A percentile compares a stretch with the other conserved stretches of the same genome.
Evolutionary conservation across 257 asterid species (phyloP).

Genomic region (Echium plantagineum): DNA sequence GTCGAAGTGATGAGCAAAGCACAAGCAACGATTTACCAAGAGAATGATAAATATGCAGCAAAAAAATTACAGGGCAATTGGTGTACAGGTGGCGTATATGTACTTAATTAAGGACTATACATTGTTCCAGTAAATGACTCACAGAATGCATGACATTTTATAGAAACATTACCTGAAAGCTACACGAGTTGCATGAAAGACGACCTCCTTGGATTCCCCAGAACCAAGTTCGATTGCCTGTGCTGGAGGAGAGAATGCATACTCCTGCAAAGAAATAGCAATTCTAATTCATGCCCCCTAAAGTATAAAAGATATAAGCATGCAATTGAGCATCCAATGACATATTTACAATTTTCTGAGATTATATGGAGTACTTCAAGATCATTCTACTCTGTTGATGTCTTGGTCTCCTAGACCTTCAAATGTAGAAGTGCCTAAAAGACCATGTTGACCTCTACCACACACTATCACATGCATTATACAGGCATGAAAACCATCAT

Average conservation of each 20-base stretch:
- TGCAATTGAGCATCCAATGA: background rate
- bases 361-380: background rate
- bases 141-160: background rate
- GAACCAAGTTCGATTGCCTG: conserved; percentile 82
- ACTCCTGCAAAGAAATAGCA: conserved; percentile 48
- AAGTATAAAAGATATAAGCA: background rate
- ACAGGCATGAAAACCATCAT: background rate
- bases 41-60: background rate
- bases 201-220: conserved; percentile 77
- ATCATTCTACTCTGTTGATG: background rate
- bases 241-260: conserved; percentile 89
- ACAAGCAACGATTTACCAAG: background rate
- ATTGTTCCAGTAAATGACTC: background rate
- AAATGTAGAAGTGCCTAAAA: background rate
- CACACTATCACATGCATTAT: background rate
- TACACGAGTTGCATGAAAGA: conserved; percentile 81
- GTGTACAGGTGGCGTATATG: background rate
- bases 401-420: background rate
- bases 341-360: background rate
- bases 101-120: background rate
- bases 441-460: background rate
- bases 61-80: background rate
- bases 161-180: conserved; percentile 58
- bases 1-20: too few species aligned
- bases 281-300: conserved; percentile 1